These are phyloP conservation scores for Phytophthora uliginosa DNA, from an alignment of 352 stramenopile genomes.

Conservation along the genomic window DNA sequence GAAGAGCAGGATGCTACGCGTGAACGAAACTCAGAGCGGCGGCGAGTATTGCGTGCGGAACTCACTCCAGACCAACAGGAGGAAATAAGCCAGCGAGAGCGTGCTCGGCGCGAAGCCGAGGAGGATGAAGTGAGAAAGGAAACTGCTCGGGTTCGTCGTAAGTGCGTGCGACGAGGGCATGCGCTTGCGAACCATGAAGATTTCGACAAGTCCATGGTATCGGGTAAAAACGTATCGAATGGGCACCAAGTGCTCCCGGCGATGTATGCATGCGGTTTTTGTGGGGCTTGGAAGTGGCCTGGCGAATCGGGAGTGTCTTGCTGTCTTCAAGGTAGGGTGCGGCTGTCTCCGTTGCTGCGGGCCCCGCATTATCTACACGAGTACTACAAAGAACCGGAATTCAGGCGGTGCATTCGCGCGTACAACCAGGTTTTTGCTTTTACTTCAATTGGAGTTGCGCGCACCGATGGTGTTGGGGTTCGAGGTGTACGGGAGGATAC, in stretches of 20 bases:
- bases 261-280: neutral
- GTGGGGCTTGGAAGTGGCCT: constrained; percentile 9
- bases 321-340: neutral
- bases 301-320: neutral
- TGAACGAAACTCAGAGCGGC: neutral
- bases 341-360: neutral
- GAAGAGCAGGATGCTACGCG: neutral
- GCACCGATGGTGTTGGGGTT: neutral
- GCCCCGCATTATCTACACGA: neutral
- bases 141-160: neutral
- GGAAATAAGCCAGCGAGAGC: too few relatives aligned
- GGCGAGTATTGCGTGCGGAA: neutral
- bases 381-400: neutral
- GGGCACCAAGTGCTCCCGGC: neutral
- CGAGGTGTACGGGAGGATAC: neutral
- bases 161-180: neutral
- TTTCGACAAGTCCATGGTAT: constrained; percentile 1
- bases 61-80: neutral
- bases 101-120: neutral
- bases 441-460: constrained; percentile 13
- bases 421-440: constrained; percentile 24
- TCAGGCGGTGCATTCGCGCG: constrained; percentile 3
- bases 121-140: neutral
- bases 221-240: neutral
- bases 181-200: neutral